Evolutionary conservation across 1,139 yeast genomes (phyloP).

Genomic region (Yamadazyma triangularis): DNA sequence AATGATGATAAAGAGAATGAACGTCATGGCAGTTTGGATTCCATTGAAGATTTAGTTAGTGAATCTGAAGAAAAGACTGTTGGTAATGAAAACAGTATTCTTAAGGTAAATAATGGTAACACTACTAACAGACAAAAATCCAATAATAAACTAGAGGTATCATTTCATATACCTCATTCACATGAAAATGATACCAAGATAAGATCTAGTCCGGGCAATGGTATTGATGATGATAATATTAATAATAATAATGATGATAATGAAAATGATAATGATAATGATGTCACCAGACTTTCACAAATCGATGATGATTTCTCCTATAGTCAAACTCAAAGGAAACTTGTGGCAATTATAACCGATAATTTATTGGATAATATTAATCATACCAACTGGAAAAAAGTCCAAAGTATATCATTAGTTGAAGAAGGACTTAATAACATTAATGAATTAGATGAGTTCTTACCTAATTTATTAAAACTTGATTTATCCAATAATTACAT

Average conservation of each 20-base stretch:
- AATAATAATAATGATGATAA: no score
- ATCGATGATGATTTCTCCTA: constrained; percentile 41
- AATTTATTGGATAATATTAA: constrained; percentile 19
- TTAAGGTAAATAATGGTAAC: constrained; percentile 7
- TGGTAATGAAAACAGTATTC: constrained; percentile 15
- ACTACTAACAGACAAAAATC: constrained; percentile 7
- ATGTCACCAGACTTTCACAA: constrained; percentile 41
- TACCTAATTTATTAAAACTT: constrained; percentile 38
- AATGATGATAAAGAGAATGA: constrained; percentile 25
- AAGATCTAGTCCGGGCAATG: constrained; percentile 13
- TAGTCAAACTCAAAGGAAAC: constrained; percentile 40
- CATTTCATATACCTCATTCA: constrained; percentile 36
- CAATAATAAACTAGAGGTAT: constrained; percentile 31
- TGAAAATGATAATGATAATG: no score
- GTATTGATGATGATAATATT: no score
- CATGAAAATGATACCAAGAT: constrained; percentile 10
- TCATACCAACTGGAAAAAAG: constrained; percentile 37
- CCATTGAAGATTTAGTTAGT: constrained; percentile 36
- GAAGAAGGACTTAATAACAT: constrained; percentile 31
- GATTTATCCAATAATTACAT: constrained; percentile 41
- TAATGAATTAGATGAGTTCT: constrained; percentile 39
- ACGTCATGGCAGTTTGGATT: constrained; percentile 32
- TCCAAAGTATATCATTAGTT: constrained; percentile 33
- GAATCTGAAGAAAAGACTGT: constrained; percentile 14
- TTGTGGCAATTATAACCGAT: constrained; percentile 49